A percentile compares a stretch with the other conserved stretches of the same genome.
phyloP scores from a whole-genome alignment of 208 protist species.

The Crithidia mellificae region DNA sequence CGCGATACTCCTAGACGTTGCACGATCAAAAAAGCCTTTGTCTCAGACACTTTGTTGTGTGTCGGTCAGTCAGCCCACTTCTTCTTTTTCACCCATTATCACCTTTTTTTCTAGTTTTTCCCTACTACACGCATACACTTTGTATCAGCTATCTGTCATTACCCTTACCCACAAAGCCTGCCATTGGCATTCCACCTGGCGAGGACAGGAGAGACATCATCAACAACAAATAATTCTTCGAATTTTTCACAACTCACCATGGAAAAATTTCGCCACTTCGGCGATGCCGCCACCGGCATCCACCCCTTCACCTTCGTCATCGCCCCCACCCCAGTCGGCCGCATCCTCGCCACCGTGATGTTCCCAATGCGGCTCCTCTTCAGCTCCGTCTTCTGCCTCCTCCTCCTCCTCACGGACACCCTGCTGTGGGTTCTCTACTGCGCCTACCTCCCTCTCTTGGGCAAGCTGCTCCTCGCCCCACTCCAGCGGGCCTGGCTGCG shows the following conservation, averaged over 20 bases:
- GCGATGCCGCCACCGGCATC: conserved; percentile 77
- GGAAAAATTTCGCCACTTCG: conserved; percentile 84
- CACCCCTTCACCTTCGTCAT: conserved; percentile 68
- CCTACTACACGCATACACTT: no score
- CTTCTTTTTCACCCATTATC: no score
- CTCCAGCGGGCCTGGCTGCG: conserved; percentile 53
- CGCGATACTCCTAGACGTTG: no score
- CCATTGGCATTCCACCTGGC: no score
- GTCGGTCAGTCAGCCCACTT: no score
- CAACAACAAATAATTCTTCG: conserved; percentile 43
- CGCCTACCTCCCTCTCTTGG: conserved; percentile 34
- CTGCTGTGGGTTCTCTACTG: conserved; percentile 48
- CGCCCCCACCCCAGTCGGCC: conserved; percentile 41
- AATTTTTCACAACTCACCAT: conserved; percentile 22
- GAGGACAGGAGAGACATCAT: no score
- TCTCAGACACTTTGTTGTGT: no score
- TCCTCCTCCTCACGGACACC: conserved; percentile 55
- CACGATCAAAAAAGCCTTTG: no score
- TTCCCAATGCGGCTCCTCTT: conserved; percentile 63
- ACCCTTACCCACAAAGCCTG: no score
- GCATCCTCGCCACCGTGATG: conserved; percentile 37
- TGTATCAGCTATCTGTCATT: no score
- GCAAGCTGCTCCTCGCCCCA: conserved; percentile 36
- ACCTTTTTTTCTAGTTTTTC: no score
- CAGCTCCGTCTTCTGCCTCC: conserved; percentile 38